phyloP scores from a whole-genome alignment of 78 protist genomes.

The Speleostelium caveatum region DNA sequence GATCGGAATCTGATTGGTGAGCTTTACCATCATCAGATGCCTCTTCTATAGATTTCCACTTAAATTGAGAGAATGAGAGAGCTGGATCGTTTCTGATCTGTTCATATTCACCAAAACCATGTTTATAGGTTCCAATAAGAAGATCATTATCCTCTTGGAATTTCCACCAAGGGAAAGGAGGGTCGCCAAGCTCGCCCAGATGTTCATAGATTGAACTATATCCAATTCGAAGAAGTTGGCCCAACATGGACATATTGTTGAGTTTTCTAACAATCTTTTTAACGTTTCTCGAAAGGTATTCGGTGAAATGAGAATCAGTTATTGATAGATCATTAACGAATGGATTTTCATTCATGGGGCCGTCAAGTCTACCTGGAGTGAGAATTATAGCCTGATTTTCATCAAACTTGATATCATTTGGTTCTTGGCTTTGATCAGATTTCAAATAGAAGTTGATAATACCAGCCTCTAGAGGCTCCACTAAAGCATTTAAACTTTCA shows the following conservation, averaged over 20 bases:
- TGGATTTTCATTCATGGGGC: conserved; percentile 1
- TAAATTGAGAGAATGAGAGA: conserved; percentile 35
- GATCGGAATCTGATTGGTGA: not conserved
- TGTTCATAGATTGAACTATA: not conserved
- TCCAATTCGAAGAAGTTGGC: conserved; percentile 31
- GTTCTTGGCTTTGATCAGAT: not conserved
- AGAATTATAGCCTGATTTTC: no score
- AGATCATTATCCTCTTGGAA: conserved; percentile 69
- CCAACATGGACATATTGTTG: conserved; percentile 27
- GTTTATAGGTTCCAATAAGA: conserved; percentile 54
- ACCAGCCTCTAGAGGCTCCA: not conserved
- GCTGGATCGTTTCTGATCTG: conserved; percentile 45
- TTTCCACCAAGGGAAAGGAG: conserved; percentile 77
- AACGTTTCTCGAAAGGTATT: conserved; percentile 56
- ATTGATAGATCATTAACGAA: conserved; percentile 36
- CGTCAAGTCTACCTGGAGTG: no score
- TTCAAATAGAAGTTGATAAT: conserved; percentile 5
- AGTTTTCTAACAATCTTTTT: conserved; percentile 59
- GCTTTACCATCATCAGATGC: not conserved
- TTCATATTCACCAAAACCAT: conserved; percentile 77
- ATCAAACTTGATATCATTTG: no score
- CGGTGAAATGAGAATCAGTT: conserved; percentile 24
- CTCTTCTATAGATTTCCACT: not conserved
- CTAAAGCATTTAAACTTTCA: conserved; percentile 15
- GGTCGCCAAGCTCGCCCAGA: conserved; percentile 21